Evolutionary conservation across 2,329 filamentous ascomycete genomes (phyloP).

Genomic region (Fusarium mundagurra): DNA sequence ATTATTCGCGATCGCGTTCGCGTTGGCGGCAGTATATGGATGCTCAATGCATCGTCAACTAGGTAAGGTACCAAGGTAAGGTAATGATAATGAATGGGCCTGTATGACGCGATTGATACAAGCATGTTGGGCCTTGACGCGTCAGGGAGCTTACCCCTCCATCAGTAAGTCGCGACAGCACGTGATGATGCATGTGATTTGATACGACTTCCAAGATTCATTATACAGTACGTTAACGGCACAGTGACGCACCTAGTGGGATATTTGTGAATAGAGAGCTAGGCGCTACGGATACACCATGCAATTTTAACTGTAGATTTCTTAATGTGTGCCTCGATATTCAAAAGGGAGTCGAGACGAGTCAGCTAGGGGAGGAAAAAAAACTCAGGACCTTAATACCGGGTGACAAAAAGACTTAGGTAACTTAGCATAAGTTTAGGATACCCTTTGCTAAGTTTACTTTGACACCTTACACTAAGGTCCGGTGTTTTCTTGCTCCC

Average conservation of each 20-base stretch:
- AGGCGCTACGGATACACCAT: neutral
- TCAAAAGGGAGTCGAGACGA: neutral
- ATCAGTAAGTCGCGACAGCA: conserved; percentile 35
- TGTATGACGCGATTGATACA: conserved; percentile 28
- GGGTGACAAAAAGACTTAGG: too few relatives aligned
- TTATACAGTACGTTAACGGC: neutral
- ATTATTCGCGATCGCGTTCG: conserved; percentile 16
- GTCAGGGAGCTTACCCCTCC: conserved; percentile 10
- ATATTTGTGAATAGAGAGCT: neutral
- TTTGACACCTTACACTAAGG: too few relatives aligned
- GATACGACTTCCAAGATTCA: neutral
- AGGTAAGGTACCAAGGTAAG: neutral
- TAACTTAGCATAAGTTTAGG: too few relatives aligned
- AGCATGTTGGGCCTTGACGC: conserved; percentile 6
- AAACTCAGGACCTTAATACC: too few relatives aligned
- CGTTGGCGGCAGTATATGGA: neutral
- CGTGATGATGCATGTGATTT: conserved; percentile 40
- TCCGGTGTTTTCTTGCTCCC: too few relatives aligned
- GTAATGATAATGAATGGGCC: neutral
- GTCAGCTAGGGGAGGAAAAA: too few relatives aligned
- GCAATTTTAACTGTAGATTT: neutral
- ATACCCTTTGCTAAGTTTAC: too few relatives aligned
- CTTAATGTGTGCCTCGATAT: neutral
- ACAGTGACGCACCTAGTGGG: conserved; percentile 6
- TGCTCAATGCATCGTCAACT: neutral